A percentile compares a stretch with the other conserved stretches of the same genome.
These are phyloP conservation scores for Alternaria gansuensis DNA, from an alignment of 2,329 filamentous ascomycete species.

Conservation along the genomic window DNA sequence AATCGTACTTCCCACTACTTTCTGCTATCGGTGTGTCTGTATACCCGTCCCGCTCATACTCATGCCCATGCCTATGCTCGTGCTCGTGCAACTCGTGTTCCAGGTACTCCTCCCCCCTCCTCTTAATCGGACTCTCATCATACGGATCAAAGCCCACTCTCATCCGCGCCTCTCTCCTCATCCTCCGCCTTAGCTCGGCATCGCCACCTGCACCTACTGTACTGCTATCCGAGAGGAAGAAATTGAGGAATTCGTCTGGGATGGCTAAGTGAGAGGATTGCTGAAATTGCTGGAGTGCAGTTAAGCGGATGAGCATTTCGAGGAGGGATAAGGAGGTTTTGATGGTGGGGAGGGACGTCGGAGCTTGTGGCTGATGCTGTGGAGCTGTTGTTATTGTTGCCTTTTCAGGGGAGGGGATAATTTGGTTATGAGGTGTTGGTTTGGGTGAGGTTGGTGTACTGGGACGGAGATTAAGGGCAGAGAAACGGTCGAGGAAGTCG, in stretches of 20 bases:
- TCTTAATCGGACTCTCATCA: constrained; percentile 74
- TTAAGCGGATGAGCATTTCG: constrained; percentile 86
- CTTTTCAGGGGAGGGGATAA: constrained; percentile 42
- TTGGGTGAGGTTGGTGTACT: constrained; percentile 36
- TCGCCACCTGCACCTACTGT: constrained; percentile 72
- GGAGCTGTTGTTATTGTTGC: constrained; percentile 23
- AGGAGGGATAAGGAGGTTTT: constrained; percentile 79
- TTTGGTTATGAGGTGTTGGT: constrained; percentile 35
- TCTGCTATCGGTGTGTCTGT: constrained; percentile 13
- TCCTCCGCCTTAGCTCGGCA: constrained; percentile 66
- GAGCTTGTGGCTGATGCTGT: constrained; percentile 14
- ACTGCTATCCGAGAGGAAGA: constrained; percentile 78
- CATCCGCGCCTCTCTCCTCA: constrained; percentile 67
- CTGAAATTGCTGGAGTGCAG: constrained; percentile 89
- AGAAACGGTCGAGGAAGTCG: constrained; percentile 57
- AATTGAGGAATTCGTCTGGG: constrained; percentile 85
- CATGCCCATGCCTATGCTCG: neutral
- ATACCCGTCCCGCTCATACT: neutral
- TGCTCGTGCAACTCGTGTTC: constrained; percentile 51
- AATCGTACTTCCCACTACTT: constrained; percentile 33
- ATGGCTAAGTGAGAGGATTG: constrained; percentile 89
- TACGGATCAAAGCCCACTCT: constrained; percentile 76
- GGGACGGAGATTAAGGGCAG: constrained; percentile 57
- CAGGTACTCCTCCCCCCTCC: constrained; percentile 71
- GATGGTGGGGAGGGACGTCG: constrained; percentile 58